Percentiles rank a stretch among this genome's conserved stretches.
Evolutionary conservation across 768 basidiomycete species (phyloP).

Genomic region (Phallus indusiatus): DNA sequence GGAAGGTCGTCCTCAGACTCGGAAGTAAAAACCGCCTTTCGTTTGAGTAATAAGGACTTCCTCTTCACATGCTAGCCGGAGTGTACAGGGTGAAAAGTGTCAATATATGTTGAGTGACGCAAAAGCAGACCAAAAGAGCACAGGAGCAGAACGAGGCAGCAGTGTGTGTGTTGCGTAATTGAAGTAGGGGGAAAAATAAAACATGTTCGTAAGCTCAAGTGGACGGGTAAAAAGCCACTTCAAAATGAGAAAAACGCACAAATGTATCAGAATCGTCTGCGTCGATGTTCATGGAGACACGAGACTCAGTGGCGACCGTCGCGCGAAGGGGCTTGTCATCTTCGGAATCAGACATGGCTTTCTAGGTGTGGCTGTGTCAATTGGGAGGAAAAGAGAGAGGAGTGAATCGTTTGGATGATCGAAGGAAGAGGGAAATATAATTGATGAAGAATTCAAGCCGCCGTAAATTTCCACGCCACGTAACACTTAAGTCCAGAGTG

Average conservation of each 20-base stretch:
- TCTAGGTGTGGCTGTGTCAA: constrained; percentile 23
- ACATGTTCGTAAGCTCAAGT: not conserved
- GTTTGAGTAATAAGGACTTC: constrained; percentile 54
- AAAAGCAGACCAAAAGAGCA: constrained; percentile 15
- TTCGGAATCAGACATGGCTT: constrained; percentile 42
- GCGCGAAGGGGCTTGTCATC: constrained; percentile 44
- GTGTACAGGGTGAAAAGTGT: not conserved
- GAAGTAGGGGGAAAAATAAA: not conserved
- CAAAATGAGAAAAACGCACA: constrained; percentile 33
- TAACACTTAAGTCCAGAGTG: constrained; percentile 30
- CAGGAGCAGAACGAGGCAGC: constrained; percentile 32
- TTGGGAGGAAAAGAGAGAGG: constrained; percentile 20
- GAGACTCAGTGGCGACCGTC: constrained; percentile 35
- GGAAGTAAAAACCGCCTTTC: constrained; percentile 17
- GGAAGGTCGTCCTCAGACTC: constrained; percentile 52
- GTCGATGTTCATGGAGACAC: constrained; percentile 41
- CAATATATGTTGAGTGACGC: not conserved
- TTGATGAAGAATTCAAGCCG: constrained; percentile 5
- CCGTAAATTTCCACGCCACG: constrained; percentile 8
- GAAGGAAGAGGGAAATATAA: not conserved
- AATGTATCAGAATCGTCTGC: constrained; percentile 67
- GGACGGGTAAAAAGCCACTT: constrained; percentile 14
- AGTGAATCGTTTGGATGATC: constrained; percentile 14
- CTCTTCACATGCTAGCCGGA: constrained; percentile 34
- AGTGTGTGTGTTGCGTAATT: constrained; percentile 18